Base-by-base conservation (phyloP, 108 stramenopile species). In the Fragilariopsis cylindrus region DNA sequence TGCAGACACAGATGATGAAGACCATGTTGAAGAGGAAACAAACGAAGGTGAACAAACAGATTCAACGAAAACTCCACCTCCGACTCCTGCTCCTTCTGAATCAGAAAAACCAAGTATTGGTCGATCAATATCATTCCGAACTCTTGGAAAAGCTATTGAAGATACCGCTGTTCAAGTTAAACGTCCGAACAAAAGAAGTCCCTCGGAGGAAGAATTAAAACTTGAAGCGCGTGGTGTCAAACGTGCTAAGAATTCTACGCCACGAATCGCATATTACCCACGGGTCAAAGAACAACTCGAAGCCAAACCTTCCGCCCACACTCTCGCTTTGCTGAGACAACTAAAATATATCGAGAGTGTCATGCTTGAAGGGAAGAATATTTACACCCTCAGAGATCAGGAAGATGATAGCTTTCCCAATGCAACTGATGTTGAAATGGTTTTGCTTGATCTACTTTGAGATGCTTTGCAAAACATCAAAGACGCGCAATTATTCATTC, bases 371-470 rank as follows among this genome's bases (percentile, higher is more conserved):
- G 88, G 81, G 18, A 63, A 70, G 21, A 82, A 84, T 79, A 77
- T 85, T 4, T 93, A 89, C 67, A 65, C 69, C 48, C 75, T 82
- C 48, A 77, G 77, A 60, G 64, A 76, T 19, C 45, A 44, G 42
- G 76, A 85, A 21, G 67, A 68, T 3, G 67, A 68, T 9, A 60
- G 69, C 39, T 74, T 83, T 49, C 82, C 87, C 44, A 73, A 63
- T 64, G 77, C 87, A 19, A 52, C 80, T 5, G 92, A 93, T 78
- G 87, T 86, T n/a, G 92, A 93, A 73, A 87, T 91, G 75, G 81
- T 93, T 68, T 73, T 93, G 49, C 76, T 93, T n/a, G 92, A 93
- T 77, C 78, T 93, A 72, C 43, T 93, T 7, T 93, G 69, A 81
- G 53, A 53, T 54, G 12, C 53, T 54, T 54, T 54, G 15, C 12